phyloP scores from a whole-genome alignment of 2,329 filamentous ascomycete species.

The Parastagonospora nodorum region DNA sequence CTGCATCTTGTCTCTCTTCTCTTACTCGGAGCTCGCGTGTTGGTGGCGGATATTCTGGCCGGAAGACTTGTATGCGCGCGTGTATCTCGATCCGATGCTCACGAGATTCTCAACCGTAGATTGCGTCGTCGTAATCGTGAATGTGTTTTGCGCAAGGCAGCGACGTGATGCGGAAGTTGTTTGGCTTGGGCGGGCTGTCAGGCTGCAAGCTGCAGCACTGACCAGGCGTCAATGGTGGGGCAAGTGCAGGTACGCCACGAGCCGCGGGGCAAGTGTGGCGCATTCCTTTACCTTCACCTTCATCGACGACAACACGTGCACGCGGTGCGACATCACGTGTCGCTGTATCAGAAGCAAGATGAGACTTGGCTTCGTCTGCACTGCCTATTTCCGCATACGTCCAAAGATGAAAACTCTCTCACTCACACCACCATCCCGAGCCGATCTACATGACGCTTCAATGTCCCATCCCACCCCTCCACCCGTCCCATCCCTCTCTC shows the following conservation, averaged over 20 bases:
- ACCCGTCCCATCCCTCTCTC: too few relatives aligned
- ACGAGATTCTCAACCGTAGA: too few relatives aligned
- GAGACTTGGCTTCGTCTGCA: not conserved
- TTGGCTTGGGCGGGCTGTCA: slow-evolving; percentile 17
- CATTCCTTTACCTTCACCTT: not conserved
- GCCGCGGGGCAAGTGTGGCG: slow-evolving; percentile 14
- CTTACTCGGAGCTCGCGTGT: not conserved
- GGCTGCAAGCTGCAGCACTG: slow-evolving; percentile 12
- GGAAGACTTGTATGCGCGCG: not conserved
- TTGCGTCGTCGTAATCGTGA: not conserved
- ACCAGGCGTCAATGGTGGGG: slow-evolving; percentile 16
- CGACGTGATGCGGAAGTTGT: slow-evolving; percentile 3
- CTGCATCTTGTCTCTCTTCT: slow-evolving; percentile 33
- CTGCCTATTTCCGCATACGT: too few relatives aligned
- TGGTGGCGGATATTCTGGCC: not conserved
- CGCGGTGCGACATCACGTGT: not conserved
- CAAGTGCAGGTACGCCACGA: slow-evolving; percentile 9
- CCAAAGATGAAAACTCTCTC: too few relatives aligned
- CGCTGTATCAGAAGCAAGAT: not conserved
- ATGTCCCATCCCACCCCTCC: too few relatives aligned
- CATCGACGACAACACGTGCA: not conserved
- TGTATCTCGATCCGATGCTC: not conserved
- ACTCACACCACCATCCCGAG: too few relatives aligned
- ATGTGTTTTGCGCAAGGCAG: too few relatives aligned
- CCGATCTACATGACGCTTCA: too few relatives aligned